Evolutionary conservation across 2,329 filamentous ascomycete genomes (phyloP), one percentile per base, ranked within the genome.

Genomic region (Byssothecium circinans): DNA sequence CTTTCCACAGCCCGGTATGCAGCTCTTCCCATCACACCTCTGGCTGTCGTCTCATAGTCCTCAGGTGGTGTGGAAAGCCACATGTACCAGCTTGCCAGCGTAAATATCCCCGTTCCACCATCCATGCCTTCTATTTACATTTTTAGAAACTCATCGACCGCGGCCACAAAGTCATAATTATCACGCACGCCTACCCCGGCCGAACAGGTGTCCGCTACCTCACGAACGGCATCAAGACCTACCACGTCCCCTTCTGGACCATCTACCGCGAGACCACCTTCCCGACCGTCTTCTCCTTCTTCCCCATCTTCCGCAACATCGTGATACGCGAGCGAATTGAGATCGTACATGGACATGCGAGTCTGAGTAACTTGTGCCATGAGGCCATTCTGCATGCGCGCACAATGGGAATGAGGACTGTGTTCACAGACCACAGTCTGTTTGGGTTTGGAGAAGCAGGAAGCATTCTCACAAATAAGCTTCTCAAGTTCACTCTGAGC

Each of bases 241-340:
- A 96, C 75, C 90, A 99, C 71, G 87, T 97, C 15, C 95, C 94
- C 3, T 97, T 97, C 71, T 83, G 95, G 68, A 85, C 97, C 70
- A 91, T 99, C 62, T 97, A 96, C 72, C 90, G 95, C 60, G 88
- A 91, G 55, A 84, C 91, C 4, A 95, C 91, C 11, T 92, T 99
- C 64, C 94, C 94, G 0, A 97, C 95, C 4, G 91, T 99, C 65
- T 97, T 97, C 76, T 96, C 92, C 23, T 96, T 96, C 76, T 99
- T 99, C 62, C 94, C 95, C 8, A 85, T 96, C n/a, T 91, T 99
- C 64, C 86, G 94, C 47, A 95, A 97, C 61, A 97, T 99, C 61
- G 83, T 96, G 53, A 88, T 99, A 52, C 85, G 94, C 37, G 94
- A 99, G 73, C 83, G 86, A 51, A 96, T 99, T 59, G 88, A 97